A percentile compares a stretch with the other conserved stretches of the same genome.
Evolutionary conservation across 1,284 basidiomycete species (phyloP).

Genomic region (Sporisorium graminicola): DNA sequence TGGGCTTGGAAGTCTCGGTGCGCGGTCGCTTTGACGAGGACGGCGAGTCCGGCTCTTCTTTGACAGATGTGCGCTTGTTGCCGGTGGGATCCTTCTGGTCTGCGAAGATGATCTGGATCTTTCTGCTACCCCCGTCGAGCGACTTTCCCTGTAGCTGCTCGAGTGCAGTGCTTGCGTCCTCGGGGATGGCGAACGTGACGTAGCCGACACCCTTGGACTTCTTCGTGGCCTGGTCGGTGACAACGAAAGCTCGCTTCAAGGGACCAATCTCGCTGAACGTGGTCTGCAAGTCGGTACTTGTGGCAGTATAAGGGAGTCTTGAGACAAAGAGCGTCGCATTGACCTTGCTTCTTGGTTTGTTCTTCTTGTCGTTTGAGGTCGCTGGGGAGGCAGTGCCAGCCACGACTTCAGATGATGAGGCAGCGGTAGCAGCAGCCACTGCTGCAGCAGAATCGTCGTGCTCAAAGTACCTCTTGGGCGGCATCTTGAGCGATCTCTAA

Average conservation of each 20-base stretch:
- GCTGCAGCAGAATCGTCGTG: conserved; percentile 36
- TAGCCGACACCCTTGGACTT: conserved; percentile 98
- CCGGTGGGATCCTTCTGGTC: conserved; percentile 53
- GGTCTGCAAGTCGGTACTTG: conserved; percentile 88
- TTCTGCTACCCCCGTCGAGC: conserved; percentile 60
- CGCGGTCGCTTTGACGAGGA: conserved; percentile 35
- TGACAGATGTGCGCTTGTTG: conserved; percentile 36
- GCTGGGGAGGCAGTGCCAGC: not conserved
- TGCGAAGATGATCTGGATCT: conserved; percentile 63
- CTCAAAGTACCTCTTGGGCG: conserved; percentile 58
- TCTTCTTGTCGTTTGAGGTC: conserved; percentile 11
- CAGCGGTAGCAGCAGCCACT: not conserved
- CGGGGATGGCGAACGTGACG: conserved; percentile 88
- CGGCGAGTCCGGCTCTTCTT: conserved; percentile 23
- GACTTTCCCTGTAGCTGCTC: conserved; percentile 64
- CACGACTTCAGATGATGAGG: conserved; percentile 14
- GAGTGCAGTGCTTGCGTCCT: conserved; percentile 78
- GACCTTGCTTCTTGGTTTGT: conserved; percentile 13
- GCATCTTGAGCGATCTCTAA: conserved; percentile 28
- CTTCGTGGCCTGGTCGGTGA: conserved; percentile 81
- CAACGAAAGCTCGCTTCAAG: conserved; percentile 92
- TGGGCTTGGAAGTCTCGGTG: conserved; percentile 20
- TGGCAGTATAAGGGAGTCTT: conserved; percentile 84
- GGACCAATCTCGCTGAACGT: conserved; percentile 96
- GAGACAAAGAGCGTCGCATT: conserved; percentile 71